Conservation (phyloP, 2,329 filamentous ascomycete species). For the Epicoccum nigrum region DNA sequence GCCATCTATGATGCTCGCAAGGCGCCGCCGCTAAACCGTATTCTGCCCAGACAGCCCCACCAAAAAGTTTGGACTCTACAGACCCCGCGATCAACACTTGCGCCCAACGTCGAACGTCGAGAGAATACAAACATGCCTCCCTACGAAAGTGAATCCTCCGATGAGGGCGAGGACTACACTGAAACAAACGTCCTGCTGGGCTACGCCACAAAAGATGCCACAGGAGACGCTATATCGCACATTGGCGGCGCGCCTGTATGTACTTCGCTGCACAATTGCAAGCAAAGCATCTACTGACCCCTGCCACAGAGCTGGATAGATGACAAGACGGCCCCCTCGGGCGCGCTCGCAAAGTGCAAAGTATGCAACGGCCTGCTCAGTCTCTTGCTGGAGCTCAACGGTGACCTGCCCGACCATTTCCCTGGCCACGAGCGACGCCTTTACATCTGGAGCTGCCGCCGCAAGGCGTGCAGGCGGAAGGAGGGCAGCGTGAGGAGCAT, state of each 20-base stretch:
- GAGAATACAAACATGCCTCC: slow-evolving; percentile 62
- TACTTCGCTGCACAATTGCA: slow-evolving; percentile 16
- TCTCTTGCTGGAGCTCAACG: slow-evolving; percentile 88
- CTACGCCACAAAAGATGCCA: slow-evolving; percentile 80
- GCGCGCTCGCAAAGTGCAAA: slow-evolving; percentile 81
- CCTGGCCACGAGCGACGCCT: slow-evolving; percentile 85
- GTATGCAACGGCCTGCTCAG: slow-evolving; percentile 84
- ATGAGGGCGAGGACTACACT: slow-evolving; percentile 68
- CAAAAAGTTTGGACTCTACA: too few relatives aligned
- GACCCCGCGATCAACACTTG: too few relatives aligned
- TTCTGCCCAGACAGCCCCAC: too few relatives aligned
- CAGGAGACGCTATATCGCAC: slow-evolving; percentile 83
- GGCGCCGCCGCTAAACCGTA: too few relatives aligned
- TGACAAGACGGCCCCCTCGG: slow-evolving; percentile 71
- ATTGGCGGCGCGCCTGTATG: slow-evolving; percentile 86
- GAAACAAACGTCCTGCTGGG: slow-evolving; percentile 90
- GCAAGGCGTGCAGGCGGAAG: slow-evolving; percentile 79
- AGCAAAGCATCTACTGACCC: background rate
- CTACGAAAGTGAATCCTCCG: slow-evolving; percentile 88
- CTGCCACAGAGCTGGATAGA: slow-evolving; percentile 76
- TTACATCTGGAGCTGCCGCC: slow-evolving; percentile 83
- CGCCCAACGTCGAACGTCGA: too few relatives aligned
- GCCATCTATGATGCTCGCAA: background rate
- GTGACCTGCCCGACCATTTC: slow-evolving; percentile 84
- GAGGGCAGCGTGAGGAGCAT: slow-evolving; percentile 80